Evolutionary conservation across 1,284 basidiomycete genomes (phyloP).

Genomic region (Omphalotus olearius): DNA sequence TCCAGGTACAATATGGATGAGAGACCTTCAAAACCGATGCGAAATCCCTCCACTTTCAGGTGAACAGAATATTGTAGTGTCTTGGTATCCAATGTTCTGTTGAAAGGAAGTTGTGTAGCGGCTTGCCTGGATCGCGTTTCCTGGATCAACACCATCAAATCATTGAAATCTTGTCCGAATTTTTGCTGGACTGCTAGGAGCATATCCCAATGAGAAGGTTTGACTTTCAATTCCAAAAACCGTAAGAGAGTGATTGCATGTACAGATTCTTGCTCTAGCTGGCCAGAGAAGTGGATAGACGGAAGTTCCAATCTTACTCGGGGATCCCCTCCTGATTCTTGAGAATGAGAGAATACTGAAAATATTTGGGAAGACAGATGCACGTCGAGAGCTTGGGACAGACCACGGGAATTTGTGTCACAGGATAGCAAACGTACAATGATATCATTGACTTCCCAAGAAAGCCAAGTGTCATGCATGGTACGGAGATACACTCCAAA

Average conservation of each 20-base stretch:
- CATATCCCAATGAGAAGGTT: constrained; percentile 78
- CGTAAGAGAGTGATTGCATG: constrained; percentile 60
- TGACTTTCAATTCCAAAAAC: constrained; percentile 65
- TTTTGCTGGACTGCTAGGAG: constrained; percentile 78
- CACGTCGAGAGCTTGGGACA: constrained; percentile 51
- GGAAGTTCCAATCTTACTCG: constrained; percentile 64
- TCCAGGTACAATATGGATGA: constrained; percentile 71
- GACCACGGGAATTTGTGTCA: constrained; percentile 24
- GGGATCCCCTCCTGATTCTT: constrained; percentile 32
- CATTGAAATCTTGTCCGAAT: constrained; percentile 83
- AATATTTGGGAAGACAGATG: constrained; percentile 63
- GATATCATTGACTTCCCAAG: constrained; percentile 58
- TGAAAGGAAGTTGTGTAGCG: constrained; percentile 8
- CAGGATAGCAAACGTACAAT: constrained; percentile 44
- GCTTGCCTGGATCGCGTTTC: constrained; percentile 47
- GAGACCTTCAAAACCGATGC: constrained; percentile 68
- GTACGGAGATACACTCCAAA: constrained; percentile 65
- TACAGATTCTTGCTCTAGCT: constrained; percentile 44
- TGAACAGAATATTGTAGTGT: constrained; percentile 40
- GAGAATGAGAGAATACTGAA: constrained; percentile 49
- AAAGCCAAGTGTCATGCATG: constrained; percentile 82
- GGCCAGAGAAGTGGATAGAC: constrained; percentile 55
- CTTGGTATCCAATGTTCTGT: background rate
- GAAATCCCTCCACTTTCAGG: constrained; percentile 73
- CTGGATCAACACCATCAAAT: constrained; percentile 62